Evolutionary conservation across 2,329 filamentous ascomycete species (phyloP).

Genomic region (Aspergillus awamori): DNA sequence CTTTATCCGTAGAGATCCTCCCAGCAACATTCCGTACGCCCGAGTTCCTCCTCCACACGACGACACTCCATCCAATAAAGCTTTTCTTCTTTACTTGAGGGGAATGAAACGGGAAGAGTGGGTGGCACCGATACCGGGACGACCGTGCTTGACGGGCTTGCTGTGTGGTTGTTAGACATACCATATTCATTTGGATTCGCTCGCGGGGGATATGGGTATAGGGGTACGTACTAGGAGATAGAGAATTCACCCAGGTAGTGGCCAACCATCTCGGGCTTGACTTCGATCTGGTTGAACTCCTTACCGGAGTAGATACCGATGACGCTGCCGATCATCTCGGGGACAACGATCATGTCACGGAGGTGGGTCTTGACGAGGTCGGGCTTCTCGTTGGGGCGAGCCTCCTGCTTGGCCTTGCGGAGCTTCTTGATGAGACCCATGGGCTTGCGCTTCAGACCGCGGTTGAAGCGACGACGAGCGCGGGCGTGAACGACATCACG

Average conservation of each 20-base stretch:
- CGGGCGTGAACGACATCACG: slow-evolving; percentile 99
- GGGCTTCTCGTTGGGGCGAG: slow-evolving; percentile 99
- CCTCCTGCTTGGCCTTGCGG: slow-evolving; percentile 98
- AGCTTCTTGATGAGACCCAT: slow-evolving; percentile 99
- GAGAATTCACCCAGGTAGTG: slow-evolving; percentile 99
- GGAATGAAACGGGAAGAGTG: slow-evolving; percentile 99
- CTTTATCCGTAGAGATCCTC: slow-evolving; percentile 34
- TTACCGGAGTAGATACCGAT: slow-evolving; percentile 99
- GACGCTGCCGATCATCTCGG: slow-evolving; percentile 99
- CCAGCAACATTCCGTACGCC: slow-evolving; percentile 34
- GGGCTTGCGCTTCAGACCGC: slow-evolving; percentile 98
- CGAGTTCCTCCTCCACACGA: slow-evolving; percentile 37
- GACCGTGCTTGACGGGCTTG: slow-evolving; percentile 99
- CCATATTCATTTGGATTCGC: not conserved
- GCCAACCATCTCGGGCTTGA: slow-evolving; percentile 99
- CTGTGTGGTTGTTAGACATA: slow-evolving; percentile 64
- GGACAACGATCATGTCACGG: slow-evolving; percentile 99
- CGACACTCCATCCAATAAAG: slow-evolving; percentile 32
- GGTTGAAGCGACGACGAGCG: slow-evolving; percentile 98
- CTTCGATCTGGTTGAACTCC: slow-evolving; percentile 99
- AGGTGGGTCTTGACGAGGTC: slow-evolving; percentile 99
- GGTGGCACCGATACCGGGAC: slow-evolving; percentile 99
- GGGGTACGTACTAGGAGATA: slow-evolving; percentile 89
- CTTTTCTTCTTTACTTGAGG: slow-evolving; percentile 78
- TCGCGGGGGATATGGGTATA: not conserved